A percentile compares a stretch with the other conserved stretches of the same genome.
These are phyloP conservation scores for Tagetes erecta DNA, from an alignment of 129 eudicot genomes.

Conservation along the genomic window DNA sequence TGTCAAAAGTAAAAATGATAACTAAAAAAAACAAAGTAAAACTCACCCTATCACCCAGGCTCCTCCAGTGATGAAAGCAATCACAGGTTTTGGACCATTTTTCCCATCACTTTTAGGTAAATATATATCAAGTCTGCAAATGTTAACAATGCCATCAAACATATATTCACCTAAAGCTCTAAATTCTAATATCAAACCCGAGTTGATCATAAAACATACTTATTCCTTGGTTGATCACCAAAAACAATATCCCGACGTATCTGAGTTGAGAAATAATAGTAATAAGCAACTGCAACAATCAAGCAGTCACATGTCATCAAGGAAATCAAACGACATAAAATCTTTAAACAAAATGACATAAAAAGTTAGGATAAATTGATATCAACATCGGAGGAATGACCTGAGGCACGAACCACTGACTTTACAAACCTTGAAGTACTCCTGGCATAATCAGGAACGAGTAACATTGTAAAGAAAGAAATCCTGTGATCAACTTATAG, in stretches of 20 bases:
- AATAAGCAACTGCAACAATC: conserved; percentile 69
- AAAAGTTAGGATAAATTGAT: conserved; percentile 12
- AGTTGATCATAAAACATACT: conserved; percentile 40
- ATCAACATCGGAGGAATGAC: conserved; percentile 30
- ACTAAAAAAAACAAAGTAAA: too few relatives aligned
- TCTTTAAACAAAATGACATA: background rate
- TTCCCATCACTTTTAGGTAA: conserved; percentile 56
- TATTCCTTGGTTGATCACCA: conserved; percentile 91
- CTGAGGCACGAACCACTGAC: conserved; percentile 35
- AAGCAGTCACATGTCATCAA: conserved; percentile 19
- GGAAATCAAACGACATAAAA: conserved; percentile 13
- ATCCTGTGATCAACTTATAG: conserved; percentile 68
- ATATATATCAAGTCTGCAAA: conserved; percentile 87
- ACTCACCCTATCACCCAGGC: conserved; percentile 99
- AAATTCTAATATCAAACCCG: conserved; percentile 18
- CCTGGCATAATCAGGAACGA: conserved; percentile 83
- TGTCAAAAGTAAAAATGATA: too few relatives aligned
- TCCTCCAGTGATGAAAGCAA: conserved; percentile 94
- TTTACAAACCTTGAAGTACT: conserved; percentile 80
- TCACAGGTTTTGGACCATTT: conserved; percentile 71
- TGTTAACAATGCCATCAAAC: conserved; percentile 15
- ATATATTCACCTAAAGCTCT: background rate
- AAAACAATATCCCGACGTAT: conserved; percentile 70
- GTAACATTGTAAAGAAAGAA: conserved; percentile 83
- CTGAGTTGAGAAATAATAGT: conserved; percentile 72